Evolutionary conservation across 2,329 filamentous ascomycete genomes (phyloP), one percentile per base, ranked within the genome.

Genomic region (Cladosporium austrohemisphaericum): DNA sequence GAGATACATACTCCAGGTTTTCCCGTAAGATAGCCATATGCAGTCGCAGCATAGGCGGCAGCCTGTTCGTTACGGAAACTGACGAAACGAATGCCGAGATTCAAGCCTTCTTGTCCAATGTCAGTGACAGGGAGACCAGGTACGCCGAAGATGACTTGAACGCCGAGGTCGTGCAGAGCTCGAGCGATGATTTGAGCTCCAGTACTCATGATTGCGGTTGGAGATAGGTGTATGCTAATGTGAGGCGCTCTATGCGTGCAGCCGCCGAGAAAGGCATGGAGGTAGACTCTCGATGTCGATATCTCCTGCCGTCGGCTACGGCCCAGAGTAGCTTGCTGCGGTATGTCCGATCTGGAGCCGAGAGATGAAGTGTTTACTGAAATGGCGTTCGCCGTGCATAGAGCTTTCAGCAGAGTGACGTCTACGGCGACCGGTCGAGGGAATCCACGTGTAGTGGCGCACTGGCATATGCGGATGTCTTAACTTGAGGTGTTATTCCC

Each of bases 21-120:
- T 16, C 77, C 77, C 3, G 76, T 80, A 56, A 81, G 67, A 55
- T 79, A 81, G 11, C 77, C 78, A 70, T 81, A 80, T 5, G 75
- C 75, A 40, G 74, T 77, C 3, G 78, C 77, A 9, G 78, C 78
- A 68, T 81, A 81, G 54, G 72, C 74, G 25, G 75, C 76, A 9
- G 78, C 76, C 61, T 82, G 78, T 55, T 82, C 78, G 55, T 81
- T 81, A 23, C 78, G 68, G 55, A 80, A 81, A 20, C 72, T 77
- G 44, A 81, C 74, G 62, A 80, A 81, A 23, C 76, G 71, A 53
- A 81, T 79, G 1, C 78, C 78, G 33, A 79, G 64, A 44, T 75
- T 73, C 59, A 80, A 75, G 43, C 73, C 76, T 63, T 79, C 73
- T 61, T 81, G 76, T 18, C 76, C 78, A 31, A 81, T 78, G 49